Percentiles rank a stretch among this genome's conserved stretches.
These are phyloP conservation scores for Penicillium hordei DNA, from an alignment of 2,329 filamentous ascomycete genomes.

Conservation along the genomic window DNA sequence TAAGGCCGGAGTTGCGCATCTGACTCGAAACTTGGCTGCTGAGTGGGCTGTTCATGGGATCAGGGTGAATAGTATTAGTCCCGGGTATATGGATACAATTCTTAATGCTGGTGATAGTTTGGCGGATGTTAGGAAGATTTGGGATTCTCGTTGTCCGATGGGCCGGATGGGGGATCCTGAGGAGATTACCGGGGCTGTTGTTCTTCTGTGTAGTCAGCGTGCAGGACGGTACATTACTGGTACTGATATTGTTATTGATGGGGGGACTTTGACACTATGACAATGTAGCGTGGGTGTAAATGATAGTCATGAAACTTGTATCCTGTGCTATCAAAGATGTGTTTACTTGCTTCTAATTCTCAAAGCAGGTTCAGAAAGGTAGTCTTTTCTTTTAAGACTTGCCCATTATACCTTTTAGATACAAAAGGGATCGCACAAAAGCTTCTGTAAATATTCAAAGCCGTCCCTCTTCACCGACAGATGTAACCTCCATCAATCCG, in stretches of 20 bases:
- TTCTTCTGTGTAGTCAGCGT: conserved; percentile 57
- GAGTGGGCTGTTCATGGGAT: conserved; percentile 74
- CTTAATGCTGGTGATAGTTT: conserved; percentile 66
- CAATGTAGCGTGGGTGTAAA: too few species aligned
- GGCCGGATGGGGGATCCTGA: conserved; percentile 65
- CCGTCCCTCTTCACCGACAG: not conserved
- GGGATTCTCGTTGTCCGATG: conserved; percentile 61
- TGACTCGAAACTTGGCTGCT: conserved; percentile 66
- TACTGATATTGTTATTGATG: conserved; percentile 65
- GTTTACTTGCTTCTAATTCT: not conserved
- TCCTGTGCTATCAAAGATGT: not conserved
- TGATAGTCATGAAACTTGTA: not conserved
- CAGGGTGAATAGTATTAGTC: conserved; percentile 67
- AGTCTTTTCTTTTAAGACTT: not conserved
- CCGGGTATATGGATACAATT: conserved; percentile 76
- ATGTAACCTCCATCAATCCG: conserved; percentile 52
- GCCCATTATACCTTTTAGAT: not conserved
- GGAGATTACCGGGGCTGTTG: conserved; percentile 63
- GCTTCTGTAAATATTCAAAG: not conserved
- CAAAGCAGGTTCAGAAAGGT: too few species aligned
- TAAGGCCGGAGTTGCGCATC: conserved; percentile 65
- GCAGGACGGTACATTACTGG: conserved; percentile 69
- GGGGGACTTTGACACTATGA: conserved; percentile 39
- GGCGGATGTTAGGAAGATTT: conserved; percentile 53
- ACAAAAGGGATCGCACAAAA: not conserved